phyloP scores from a whole-genome alignment of 1,284 basidiomycete genomes.

The Boletus calvinii region DNA sequence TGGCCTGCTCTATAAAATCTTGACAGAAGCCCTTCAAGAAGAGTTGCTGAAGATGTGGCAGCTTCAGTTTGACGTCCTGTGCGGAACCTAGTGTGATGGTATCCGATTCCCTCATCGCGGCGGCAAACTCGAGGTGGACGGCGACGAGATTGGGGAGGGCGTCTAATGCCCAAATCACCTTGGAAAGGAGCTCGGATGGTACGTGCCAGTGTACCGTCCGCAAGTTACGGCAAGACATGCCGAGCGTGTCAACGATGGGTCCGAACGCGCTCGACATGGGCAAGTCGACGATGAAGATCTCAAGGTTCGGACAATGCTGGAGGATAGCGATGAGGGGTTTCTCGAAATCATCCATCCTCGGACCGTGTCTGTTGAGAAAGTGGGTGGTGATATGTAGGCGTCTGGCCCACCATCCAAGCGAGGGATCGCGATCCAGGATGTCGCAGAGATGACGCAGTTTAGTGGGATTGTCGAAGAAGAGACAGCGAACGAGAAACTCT shows the following conservation, averaged over 20 bases:
- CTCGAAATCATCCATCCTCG: constrained; percentile 33
- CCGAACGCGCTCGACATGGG: constrained; percentile 56
- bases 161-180: constrained; percentile 66
- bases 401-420: constrained; percentile 63
- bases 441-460: constrained; percentile 48
- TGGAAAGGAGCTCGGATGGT: constrained; percentile 51
- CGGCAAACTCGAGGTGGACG: constrained; percentile 52
- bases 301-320: constrained; percentile 62
- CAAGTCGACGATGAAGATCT: constrained; percentile 66
- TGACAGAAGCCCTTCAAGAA: constrained; percentile 56
- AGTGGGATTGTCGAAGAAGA: constrained; percentile 58
- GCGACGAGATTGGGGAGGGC: constrained; percentile 54
- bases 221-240: constrained; percentile 47
- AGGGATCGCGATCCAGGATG: constrained; percentile 48
- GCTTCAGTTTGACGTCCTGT: constrained; percentile 50
- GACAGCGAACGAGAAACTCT: constrained; percentile 62
- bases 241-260: constrained; percentile 59
- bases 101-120: constrained; percentile 27
- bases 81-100: constrained; percentile 55
- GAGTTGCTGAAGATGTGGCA: constrained; percentile 59
- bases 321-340: constrained; percentile 50
- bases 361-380: constrained; percentile 40
- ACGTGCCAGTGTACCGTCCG: constrained; percentile 61
- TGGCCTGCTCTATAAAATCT: constrained; percentile 65
- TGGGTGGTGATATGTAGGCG: constrained; percentile 60